Percentiles rank a stretch among this genome's conserved stretches.
Conservation (phyloP, 768 basidiomycete species). For the Leccinellum luteum region DNA sequence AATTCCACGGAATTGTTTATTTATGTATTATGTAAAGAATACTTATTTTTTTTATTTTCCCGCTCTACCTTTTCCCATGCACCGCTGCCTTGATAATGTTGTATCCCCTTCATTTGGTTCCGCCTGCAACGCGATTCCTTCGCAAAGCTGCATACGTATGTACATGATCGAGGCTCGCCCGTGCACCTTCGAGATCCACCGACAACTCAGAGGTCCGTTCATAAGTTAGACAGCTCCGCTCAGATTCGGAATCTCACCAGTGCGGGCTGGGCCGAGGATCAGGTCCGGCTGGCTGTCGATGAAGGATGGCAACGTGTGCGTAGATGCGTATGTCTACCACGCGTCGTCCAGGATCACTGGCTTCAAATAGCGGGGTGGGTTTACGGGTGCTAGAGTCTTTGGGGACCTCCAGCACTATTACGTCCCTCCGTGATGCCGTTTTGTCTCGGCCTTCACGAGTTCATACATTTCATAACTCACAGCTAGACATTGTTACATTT, state of each 20-base stretch:
- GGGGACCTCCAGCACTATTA: conserved; percentile 30
- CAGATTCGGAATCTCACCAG: conserved; percentile 26
- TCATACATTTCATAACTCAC: conserved; percentile 29
- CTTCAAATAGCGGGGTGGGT: conserved; percentile 24
- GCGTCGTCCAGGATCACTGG: conserved; percentile 15
- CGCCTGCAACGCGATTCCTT: conserved; percentile 20
- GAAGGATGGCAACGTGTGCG: conserved; percentile 26
- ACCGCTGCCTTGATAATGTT: conserved; percentile 8
- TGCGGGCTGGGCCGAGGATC: conserved; percentile 32
- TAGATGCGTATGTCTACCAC: conserved; percentile 25
- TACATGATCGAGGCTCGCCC: conserved; percentile 25
- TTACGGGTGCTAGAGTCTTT: conserved; percentile 15
- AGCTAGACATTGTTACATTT: conserved; percentile 28
- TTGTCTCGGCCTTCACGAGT: conserved; percentile 23
- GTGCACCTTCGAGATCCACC: conserved; percentile 30
- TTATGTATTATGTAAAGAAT: neutral
- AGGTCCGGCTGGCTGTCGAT: conserved; percentile 22
- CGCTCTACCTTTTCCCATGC: conserved; percentile 28
- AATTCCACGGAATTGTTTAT: conserved; percentile 1
- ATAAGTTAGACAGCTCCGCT: conserved; percentile 30
- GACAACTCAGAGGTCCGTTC: conserved; percentile 25
- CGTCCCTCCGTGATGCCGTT: conserved; percentile 27
- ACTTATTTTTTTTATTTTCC: conserved; percentile 20
- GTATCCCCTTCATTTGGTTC: conserved; percentile 15
- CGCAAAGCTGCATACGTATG: conserved; percentile 22